A percentile compares a stretch with the other conserved stretches of the same genome.
These are phyloP conservation scores for Aschersonia sp. DNA, from an alignment of 2,329 filamentous ascomycete genomes.

Conservation along the genomic window DNA sequence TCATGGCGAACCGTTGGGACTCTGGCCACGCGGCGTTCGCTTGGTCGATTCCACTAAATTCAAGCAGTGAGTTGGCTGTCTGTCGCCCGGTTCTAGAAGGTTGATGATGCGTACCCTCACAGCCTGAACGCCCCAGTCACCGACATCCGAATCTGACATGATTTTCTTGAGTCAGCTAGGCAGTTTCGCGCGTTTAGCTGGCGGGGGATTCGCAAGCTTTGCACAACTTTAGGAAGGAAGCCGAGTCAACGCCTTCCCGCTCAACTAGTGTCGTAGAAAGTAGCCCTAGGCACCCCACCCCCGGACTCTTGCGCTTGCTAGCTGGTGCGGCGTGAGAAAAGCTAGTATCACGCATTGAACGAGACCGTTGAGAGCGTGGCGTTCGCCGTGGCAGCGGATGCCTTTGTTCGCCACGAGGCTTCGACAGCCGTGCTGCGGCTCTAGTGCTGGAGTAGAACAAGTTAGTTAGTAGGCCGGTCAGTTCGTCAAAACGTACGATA, in stretches of 20 bases:
- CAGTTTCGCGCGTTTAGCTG: not conserved
- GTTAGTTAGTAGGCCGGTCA: not conserved
- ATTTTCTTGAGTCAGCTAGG: not conserved
- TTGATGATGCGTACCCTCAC: too few relatives aligned
- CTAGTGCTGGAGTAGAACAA: not conserved
- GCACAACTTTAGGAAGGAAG: not conserved
- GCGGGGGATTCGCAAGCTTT: not conserved
- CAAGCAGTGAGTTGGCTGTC: not conserved
- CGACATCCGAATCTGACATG: not conserved
- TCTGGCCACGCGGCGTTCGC: not conserved
- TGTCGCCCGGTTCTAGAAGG: not conserved
- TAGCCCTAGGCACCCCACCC: not conserved
- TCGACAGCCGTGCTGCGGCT: not conserved
- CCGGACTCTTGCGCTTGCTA: not conserved
- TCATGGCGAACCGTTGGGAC: not conserved
- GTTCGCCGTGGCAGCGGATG: not conserved
- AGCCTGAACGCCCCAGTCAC: not conserved
- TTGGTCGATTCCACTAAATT: not conserved
- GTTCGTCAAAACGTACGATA: not conserved
- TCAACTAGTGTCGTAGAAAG: not conserved
- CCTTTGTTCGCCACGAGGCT: not conserved
- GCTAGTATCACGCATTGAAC: not conserved
- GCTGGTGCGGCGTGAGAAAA: not conserved
- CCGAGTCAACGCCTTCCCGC: not conserved
- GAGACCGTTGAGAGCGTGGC: not conserved